Evolutionary conservation across 352 stramenopile genomes (phyloP).

Genomic region (Peronospora belbahrii): DNA sequence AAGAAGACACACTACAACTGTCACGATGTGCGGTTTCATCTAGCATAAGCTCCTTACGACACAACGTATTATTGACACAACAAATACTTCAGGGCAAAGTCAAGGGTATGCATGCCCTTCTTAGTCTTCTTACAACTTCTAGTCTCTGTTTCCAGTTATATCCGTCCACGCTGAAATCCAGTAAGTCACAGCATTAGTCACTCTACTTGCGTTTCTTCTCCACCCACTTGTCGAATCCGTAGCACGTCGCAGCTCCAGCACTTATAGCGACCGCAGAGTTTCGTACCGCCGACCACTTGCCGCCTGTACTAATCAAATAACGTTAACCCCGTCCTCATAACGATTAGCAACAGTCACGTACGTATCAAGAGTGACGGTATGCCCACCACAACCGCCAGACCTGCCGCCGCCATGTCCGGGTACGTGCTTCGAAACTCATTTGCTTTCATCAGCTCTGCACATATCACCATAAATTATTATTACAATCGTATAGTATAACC

Average conservation of each 20-base stretch:
- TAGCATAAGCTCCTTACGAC: not conserved
- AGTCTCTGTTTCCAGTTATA: slow-evolving; percentile 1
- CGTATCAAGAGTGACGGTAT: slow-evolving; percentile 55
- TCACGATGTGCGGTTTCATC: too few species aligned
- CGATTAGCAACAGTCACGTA: slow-evolving; percentile 28
- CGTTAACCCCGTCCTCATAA: not conserved
- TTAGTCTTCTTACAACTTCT: slow-evolving; percentile 23
- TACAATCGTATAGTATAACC: not conserved
- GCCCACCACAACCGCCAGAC: slow-evolving; percentile 48
- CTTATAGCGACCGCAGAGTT: slow-evolving; percentile 65
- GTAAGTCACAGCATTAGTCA: not conserved
- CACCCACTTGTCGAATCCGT: slow-evolving; percentile 53
- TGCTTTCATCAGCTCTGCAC: slow-evolving; percentile 56
- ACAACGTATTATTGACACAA: not conserved
- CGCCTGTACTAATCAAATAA: slow-evolving; percentile 23
- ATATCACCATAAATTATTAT: not conserved
- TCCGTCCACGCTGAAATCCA: slow-evolving; percentile 8
- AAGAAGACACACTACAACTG: too few species aligned
- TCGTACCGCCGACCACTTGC: slow-evolving; percentile 50
- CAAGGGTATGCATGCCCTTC: slow-evolving; percentile 7
- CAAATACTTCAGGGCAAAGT: slow-evolving; percentile 1
- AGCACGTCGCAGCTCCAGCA: slow-evolving; percentile 40
- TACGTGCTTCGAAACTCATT: slow-evolving; percentile 72
- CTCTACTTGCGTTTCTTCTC: slow-evolving; percentile 44
- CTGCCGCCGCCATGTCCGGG: slow-evolving; percentile 49